These are phyloP conservation scores for Omphalotus olearius DNA, from an alignment of 1,284 basidiomycete species.

Conservation along the genomic window DNA sequence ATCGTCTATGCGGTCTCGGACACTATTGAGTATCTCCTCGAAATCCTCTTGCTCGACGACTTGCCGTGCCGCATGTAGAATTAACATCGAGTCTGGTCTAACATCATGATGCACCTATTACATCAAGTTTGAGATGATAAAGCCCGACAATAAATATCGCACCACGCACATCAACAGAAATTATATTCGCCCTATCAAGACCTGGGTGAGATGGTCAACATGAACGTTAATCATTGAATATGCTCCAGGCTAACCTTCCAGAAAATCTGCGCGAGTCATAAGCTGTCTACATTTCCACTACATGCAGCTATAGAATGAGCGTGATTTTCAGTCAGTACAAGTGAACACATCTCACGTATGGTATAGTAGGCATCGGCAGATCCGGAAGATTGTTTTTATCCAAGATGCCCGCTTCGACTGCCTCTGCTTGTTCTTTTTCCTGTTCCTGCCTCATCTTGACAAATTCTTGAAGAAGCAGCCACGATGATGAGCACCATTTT, in stretches of 20 bases:
- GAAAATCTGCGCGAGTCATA: conserved; percentile 81
- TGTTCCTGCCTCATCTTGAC: conserved; percentile 54
- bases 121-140: not conserved
- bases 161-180: conserved; percentile 68
- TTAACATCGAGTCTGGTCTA: conserved; percentile 73
- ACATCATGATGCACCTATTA: conserved; percentile 71
- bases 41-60: conserved; percentile 72
- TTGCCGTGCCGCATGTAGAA: conserved; percentile 64
- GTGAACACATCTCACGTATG: conserved; percentile 43
- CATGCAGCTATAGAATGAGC: conserved; percentile 8
- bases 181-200: conserved; percentile 64
- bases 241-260: conserved; percentile 48
- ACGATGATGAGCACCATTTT: conserved; percentile 82
- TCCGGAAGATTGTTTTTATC: conserved; percentile 32
- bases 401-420: conserved; percentile 33
- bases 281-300: conserved; percentile 68
- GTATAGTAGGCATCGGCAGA: conserved; percentile 54
- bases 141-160: conserved; percentile 2
- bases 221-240: conserved; percentile 2
- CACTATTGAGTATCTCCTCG: conserved; percentile 65
- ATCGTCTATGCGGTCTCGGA: conserved; percentile 69
- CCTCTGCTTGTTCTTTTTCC: conserved; percentile 37
- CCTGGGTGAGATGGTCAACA: conserved; percentile 32
- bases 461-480: conserved; percentile 70
- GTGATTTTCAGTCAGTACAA: not conserved